Evolutionary conservation across 768 basidiomycete genomes (phyloP), one percentile per base, ranked within the genome.

Genomic region (Coprinopsis sp.): DNA sequence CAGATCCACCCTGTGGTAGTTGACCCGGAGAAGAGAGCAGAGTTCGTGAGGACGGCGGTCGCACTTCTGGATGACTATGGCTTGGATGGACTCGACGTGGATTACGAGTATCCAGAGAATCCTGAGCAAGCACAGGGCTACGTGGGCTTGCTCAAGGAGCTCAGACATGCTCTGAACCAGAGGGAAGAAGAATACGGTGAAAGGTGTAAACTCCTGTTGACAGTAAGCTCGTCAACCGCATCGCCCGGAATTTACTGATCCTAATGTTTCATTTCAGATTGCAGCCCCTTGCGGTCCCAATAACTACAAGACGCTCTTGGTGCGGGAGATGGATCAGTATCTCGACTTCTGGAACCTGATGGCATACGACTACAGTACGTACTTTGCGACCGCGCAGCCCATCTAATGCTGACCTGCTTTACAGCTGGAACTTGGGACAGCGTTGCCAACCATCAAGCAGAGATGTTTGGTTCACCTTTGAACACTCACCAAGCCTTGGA

Each of bases 341-440:
- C 81, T 99, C 19, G 88, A 91, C 58, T 93, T 97, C 63, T 98
- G 93, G 94, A 98, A 99, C 61, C 67, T 99, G 63, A 99, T 99
- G 96, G 82, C 86, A 1, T 91, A 91, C 54, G 89, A 91, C 61
- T 91, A 85, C 56, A 78, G 86, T 85, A 53, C 46, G 76, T 64
- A 23, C n/a, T 5, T 33, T 37, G 19, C 24, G 12, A 46, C 36
- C 18, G 30, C 44, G 51, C 22, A 50, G 34, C 25, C 19, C 11
- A 24, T 48, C 40, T 24, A 14, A 42, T 22, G 10, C 13, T n/a
- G n/a, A n/a, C n/a, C n/a, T n/a, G n/a, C 33, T 16, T 19, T 47
- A 11, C 41, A 87, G 84, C 85, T 51, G 87, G 87, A 19, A 87
- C 86, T 18, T 89, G 86, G 86, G 87, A 88, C 54, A 49, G 58